Percentiles rank a stretch among this genome's conserved stretches.
phyloP scores from a whole-genome alignment of 1,284 basidiomycete species.

The Ustilago bromivora region DNA sequence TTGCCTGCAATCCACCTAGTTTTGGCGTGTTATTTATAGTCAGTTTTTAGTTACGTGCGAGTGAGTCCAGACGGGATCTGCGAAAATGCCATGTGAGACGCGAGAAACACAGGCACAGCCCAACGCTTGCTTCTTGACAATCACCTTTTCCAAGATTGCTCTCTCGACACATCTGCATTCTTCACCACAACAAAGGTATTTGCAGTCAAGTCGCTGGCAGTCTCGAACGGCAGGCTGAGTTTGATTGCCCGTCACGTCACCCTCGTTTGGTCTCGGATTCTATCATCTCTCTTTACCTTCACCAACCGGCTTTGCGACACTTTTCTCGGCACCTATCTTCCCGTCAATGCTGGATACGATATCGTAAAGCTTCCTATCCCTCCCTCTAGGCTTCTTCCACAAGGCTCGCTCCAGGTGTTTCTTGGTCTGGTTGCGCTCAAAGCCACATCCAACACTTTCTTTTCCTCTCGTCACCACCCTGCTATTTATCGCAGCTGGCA shows the following conservation, averaged over 20 bases:
- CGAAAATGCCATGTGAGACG: not conserved
- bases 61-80: too few species aligned
- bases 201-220: not conserved
- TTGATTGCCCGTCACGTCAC: not conserved
- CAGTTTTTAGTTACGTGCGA: too few species aligned
- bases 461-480: not conserved
- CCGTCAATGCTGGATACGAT: not conserved
- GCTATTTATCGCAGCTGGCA: not conserved
- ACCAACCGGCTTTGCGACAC: not conserved
- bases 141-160: not conserved
- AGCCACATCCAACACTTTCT: too few species aligned
- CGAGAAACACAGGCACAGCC: not conserved
- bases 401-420: too few species aligned
- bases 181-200: not conserved
- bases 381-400: not conserved
- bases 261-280: not conserved
- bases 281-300: not conserved
- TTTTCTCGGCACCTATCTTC: not conserved
- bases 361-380: not conserved
- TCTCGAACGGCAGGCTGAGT: not conserved
- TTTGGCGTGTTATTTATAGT: too few species aligned
- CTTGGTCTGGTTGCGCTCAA: too few species aligned
- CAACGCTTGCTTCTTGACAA: not conserved
- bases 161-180: not conserved
- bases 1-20: too few species aligned